A percentile compares a stretch with the other conserved stretches of the same genome.
These are phyloP conservation scores for Rhododendron mucronatum DNA, from an alignment of 148 eudicot genomes.

Conservation along the genomic window DNA sequence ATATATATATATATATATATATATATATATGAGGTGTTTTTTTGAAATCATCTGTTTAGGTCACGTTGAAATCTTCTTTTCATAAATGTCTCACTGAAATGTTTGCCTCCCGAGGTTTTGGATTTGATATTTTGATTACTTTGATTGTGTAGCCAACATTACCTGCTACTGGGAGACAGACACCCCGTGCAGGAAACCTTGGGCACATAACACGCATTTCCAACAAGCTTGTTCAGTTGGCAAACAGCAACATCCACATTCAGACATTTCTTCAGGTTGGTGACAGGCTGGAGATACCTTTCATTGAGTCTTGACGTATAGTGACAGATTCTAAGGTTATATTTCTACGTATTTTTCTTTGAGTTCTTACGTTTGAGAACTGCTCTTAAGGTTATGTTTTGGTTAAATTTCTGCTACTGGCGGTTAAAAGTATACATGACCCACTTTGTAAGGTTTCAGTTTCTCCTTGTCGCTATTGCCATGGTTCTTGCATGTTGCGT, in stretches of 20 bases:
- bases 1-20: too few relatives aligned
- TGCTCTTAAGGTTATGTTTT: background rate
- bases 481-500: background rate
- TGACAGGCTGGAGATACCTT: background rate
- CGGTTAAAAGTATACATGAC: background rate
- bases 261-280: slow-evolving; percentile 73
- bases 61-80: background rate
- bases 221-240: slow-evolving; percentile 78
- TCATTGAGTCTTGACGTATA: background rate
- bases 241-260: slow-evolving; percentile 45
- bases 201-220: slow-evolving; percentile 89
- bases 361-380: background rate
- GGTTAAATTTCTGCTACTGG: background rate
- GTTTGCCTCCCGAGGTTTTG: background rate
- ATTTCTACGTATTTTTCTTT: background rate
- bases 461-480: background rate
- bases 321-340: background rate
- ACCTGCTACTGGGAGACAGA: slow-evolving; percentile 63
- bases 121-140: background rate
- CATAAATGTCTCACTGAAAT: background rate
- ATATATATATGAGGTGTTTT: too few relatives aligned
- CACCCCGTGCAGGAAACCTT: slow-evolving; percentile 71
- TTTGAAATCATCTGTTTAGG: slow-evolving; percentile 7
- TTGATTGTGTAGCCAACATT: slow-evolving; percentile 64
- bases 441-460: background rate